A percentile compares a stretch with the other conserved stretches of the same genome.
Evolutionary conservation across 1,139 yeast genomes (phyloP).

Genomic region (Pichia sp.): DNA sequence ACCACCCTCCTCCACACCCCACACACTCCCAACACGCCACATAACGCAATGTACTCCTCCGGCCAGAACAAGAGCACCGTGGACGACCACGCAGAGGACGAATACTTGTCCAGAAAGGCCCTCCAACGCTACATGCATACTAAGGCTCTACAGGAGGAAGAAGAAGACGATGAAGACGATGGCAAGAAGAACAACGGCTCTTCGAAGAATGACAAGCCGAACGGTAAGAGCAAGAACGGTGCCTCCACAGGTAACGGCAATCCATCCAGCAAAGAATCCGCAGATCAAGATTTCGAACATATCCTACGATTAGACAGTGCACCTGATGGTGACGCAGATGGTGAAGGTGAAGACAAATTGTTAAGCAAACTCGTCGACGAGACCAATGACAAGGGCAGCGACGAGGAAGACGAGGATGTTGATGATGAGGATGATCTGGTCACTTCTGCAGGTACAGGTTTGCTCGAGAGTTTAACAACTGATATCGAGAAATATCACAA

Average conservation of each 20-base stretch:
- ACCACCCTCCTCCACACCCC: no score
- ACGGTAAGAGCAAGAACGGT: background rate
- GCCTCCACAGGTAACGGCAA: background rate
- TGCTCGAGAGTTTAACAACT: slow-evolving; percentile 25
- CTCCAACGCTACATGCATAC: slow-evolving; percentile 4
- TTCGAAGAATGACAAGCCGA: background rate
- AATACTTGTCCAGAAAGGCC: slow-evolving; percentile 7
- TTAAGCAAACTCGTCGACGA: slow-evolving; percentile 6
- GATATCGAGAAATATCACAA: slow-evolving; percentile 31
- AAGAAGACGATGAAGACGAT: background rate
- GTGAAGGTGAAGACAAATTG: slow-evolving; percentile 3
- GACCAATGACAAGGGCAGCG: background rate
- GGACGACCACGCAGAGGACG: slow-evolving; percentile 6
- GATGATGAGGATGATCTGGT: slow-evolving; percentile 9
- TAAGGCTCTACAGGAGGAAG: slow-evolving; percentile 1
- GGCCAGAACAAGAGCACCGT: background rate
- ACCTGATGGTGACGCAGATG: background rate
- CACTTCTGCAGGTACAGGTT: slow-evolving; percentile 3
- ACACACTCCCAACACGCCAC: background rate
- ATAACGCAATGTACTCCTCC: background rate
- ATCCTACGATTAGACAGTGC: slow-evolving; percentile 2
- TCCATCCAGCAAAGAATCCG: background rate
- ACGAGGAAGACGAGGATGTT: slow-evolving; percentile 6
- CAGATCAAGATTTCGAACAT: slow-evolving; percentile 5
- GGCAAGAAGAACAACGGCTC: no score